These are phyloP conservation scores for Kodamaea hsintzibuensis DNA, from an alignment of 805 yeast species.

Conservation along the genomic window DNA sequence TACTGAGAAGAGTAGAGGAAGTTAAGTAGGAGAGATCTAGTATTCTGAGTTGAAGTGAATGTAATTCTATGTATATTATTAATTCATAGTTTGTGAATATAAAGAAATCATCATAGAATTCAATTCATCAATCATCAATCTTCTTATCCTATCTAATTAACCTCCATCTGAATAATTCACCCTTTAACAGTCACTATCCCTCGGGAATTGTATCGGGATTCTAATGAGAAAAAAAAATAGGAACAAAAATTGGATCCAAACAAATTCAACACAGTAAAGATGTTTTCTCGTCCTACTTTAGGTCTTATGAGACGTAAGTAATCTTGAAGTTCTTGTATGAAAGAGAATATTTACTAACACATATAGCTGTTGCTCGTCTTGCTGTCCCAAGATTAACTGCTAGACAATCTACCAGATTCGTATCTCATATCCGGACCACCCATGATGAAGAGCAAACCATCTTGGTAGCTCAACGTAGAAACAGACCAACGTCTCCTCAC, in stretches of 20 bases:
- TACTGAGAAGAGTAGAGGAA: too few relatives aligned
- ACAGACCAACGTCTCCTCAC: slow-evolving; percentile 92
- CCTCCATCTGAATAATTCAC: too few relatives aligned
- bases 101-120: too few relatives aligned
- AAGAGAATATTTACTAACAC: neutral
- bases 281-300: slow-evolving; percentile 38
- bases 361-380: neutral
- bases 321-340: neutral
- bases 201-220: too few relatives aligned
- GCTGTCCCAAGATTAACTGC: slow-evolving; percentile 2
- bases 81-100: too few relatives aligned
- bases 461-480: slow-evolving; percentile 76
- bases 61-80: too few relatives aligned
- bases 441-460: slow-evolving; percentile 65
- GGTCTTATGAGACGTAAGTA: slow-evolving; percentile 30
- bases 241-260: neutral
- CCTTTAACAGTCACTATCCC: too few relatives aligned
- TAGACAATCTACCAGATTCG: slow-evolving; percentile 18
- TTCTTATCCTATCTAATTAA: too few relatives aligned
- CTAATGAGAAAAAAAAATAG: neutral
- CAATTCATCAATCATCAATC: too few relatives aligned
- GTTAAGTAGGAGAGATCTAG: too few relatives aligned
- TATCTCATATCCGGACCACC: slow-evolving; percentile 48
- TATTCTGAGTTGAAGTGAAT: too few relatives aligned
- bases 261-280: slow-evolving; percentile 8